phyloP scores from a whole-genome alignment of 2,329 filamentous ascomycete genomes.

The Cladosporium sp. region DNA sequence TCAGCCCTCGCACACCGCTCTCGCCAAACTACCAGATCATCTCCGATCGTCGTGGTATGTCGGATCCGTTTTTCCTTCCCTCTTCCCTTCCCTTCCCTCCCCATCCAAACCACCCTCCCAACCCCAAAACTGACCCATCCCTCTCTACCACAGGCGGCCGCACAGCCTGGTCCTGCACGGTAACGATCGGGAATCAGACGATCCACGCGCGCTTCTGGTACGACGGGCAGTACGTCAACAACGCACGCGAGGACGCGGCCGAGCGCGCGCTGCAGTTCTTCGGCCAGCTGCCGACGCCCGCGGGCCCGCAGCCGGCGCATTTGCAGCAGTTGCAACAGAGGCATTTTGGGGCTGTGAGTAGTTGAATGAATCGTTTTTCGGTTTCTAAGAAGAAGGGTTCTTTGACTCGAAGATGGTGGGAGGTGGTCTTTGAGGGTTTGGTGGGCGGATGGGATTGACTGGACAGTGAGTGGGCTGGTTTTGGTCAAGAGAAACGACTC shows the following conservation, averaged over 20 bases:
- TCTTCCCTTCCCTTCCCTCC: constrained; percentile 11
- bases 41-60: constrained; percentile 69
- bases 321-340: constrained; percentile 23
- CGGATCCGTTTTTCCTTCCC: too few relatives aligned
- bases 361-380: neutral
- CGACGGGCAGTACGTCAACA: constrained; percentile 81
- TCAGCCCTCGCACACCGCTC: constrained; percentile 11
- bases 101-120: neutral
- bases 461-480: too few relatives aligned
- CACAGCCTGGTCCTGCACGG: constrained; percentile 83
- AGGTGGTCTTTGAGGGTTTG: too few relatives aligned
- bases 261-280: constrained; percentile 68
- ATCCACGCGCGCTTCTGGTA: constrained; percentile 84
- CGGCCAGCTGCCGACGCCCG: constrained; percentile 26
- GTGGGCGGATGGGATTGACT: too few relatives aligned
- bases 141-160: constrained; percentile 61
- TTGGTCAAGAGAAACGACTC: too few relatives aligned
- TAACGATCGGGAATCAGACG: constrained; percentile 63
- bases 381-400: too few relatives aligned
- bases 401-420: too few relatives aligned
- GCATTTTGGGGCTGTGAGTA: constrained; percentile 14
- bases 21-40: constrained; percentile 57
- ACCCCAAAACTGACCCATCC: neutral
- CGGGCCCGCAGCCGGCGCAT: constrained; percentile 19
- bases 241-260: constrained; percentile 87